Evolutionary conservation across 2,329 filamentous ascomycete genomes (phyloP), one percentile per base, ranked within the genome.

Genomic region (Cladosporium cucumerinum): DNA sequence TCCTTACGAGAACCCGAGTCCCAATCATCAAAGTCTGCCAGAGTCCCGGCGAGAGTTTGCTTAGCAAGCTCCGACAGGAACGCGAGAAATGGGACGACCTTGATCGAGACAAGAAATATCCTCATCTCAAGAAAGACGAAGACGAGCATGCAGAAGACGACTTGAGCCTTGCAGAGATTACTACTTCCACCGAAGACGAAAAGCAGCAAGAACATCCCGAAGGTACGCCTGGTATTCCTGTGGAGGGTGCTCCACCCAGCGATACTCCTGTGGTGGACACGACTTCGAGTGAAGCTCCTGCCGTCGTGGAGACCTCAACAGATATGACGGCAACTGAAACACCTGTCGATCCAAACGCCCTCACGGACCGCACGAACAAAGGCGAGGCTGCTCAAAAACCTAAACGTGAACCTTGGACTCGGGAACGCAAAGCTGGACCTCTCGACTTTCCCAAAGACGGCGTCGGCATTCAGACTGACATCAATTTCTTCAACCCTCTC

Each of bases 11-110:
- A 62, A 95, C 92, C 1, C 84, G 92, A 67, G 89, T 96, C 3
- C 92, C 93, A 0, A 96, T 97, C 69, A 89, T 97, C 74, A 95
- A 96, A 74, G 83, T 97, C 18, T 96, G 92, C 72, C 84, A 94
- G 74, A 84, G 80, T 49, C 92, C 92, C 2, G 82, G 85, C 0
- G 77, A 83, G 1, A 81, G 84, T 64, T 81, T 96, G 1, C 84
- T 84, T 16, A 74, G 79, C 11, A 86, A 86, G 64, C 82, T 96
- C 5, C 72, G 85, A 5, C 83, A 87, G 36, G 89, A 90, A 71
- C 85, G 90, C 7, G 77, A 81, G 51, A 91, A 88, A 72, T 94
- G 91, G 90, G 90, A 94, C 68, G 83, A 78, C 81, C 52, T 80
- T 78, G 58, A 79, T 25, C 73, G 79, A 30, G 79, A 80, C 67